Evolutionary conservation across 2,329 filamentous ascomycete species (phyloP), one percentile per base, ranked within the genome.

Genomic region (Cadophora sp.): DNA sequence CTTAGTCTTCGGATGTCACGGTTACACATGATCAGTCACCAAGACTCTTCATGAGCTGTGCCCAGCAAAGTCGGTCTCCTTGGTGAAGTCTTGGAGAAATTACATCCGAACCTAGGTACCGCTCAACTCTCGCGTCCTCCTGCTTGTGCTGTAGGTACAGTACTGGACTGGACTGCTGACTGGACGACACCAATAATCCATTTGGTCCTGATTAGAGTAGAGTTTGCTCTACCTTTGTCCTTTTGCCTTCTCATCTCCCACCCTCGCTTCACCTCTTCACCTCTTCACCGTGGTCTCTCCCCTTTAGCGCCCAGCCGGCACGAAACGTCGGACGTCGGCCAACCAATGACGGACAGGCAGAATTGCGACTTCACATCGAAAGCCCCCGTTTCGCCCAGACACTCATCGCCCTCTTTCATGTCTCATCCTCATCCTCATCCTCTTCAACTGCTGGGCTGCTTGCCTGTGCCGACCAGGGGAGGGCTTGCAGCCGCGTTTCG

Each of bases 401-500:
- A 24, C 16, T n/a, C 51, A 55, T 45, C 27, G 59, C 59, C 50
- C 24, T 65, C 39, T 18, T 48, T 43, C 22, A 45, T 36, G 66
- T 68, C 55, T 62, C 59, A 65, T 39, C 58, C 18, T 55, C 27
- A 39, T 39, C 36, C 8, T 13, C 36, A 13, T 13, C 27, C 27
- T 30, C 27, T 30, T 30, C 27, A 30, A 30, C 27, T 30, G 27
- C 36, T 39, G 36, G 36, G 7, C 36, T 39, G 7, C 36, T 39
- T 39, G 30, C 43, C 27, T 59, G 48, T 27, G 47, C 36, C 56
- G n/a, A 43, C 39, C 59, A 2, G n/a, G 56, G 48, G 56, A 24
- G 22, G 61, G 24, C 20, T 22, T 47, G 61, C 24, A 60, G 36
- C 50, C 48, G 64, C 62, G 68, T 70, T 70, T 68, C 68, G 50